phyloP scores from a whole-genome alignment of 768 basidiomycete genomes.

The Lactifluus subvellereus region DNA sequence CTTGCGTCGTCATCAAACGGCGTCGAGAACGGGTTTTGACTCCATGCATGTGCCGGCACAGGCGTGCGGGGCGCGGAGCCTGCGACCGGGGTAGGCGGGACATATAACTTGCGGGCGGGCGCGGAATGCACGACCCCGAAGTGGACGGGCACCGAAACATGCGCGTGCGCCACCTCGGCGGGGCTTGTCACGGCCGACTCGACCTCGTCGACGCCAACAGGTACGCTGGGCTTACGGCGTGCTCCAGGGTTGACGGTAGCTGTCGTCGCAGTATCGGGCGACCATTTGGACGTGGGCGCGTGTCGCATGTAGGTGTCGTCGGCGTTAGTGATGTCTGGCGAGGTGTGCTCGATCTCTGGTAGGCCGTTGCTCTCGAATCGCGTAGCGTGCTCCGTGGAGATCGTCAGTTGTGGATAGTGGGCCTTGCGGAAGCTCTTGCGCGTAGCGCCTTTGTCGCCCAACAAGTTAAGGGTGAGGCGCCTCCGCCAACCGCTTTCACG shows the following conservation, averaged over 20 bases:
- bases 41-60: constrained; percentile 36
- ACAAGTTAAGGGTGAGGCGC: constrained; percentile 22
- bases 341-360: constrained; percentile 30
- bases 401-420: constrained; percentile 32
- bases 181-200: constrained; percentile 29
- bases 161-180: constrained; percentile 28
- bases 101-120: constrained; percentile 5
- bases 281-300: constrained; percentile 30
- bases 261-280: constrained; percentile 26
- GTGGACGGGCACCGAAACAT: constrained; percentile 20
- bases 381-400: constrained; percentile 41
- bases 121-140: neutral
- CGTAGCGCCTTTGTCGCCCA: constrained; percentile 23
- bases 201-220: constrained; percentile 32
- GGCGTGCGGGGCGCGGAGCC: constrained; percentile 30
- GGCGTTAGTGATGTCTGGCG: constrained; percentile 24
- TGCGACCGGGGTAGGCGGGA: constrained; percentile 37
- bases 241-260: constrained; percentile 18
- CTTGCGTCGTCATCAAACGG: constrained; percentile 68
- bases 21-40: constrained; percentile 60
- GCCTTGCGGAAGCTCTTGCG: constrained; percentile 20
- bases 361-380: constrained; percentile 26
- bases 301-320: neutral
- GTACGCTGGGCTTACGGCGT: constrained; percentile 35
- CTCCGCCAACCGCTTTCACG: constrained; percentile 15